Base-by-base conservation (phyloP, 108 stramenopile genomes). In the Chaetoceros tenuissimus region DNA sequence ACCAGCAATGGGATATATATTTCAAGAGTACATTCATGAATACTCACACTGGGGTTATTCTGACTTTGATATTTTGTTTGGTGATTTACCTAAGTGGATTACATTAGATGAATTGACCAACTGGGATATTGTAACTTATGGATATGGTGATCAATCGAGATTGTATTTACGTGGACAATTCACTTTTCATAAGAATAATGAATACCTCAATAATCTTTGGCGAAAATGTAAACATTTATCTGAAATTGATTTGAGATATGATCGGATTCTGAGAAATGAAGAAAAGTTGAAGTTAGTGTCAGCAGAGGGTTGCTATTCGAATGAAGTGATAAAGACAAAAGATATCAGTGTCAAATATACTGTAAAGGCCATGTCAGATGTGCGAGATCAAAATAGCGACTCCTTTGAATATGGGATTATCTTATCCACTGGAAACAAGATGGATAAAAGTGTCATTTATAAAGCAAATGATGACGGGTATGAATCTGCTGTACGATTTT, bases 11-110 rank as follows among this genome's bases (percentile, higher is more conserved):
- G 96, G 96, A 10, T 87, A 94, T 64, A 83, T 96, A 31, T 96
- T 94, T 69, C 57, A 66, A 19, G 82, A 87, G 0, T 87, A 81
- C 55, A 24, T 59, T 7, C 22, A 46, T 24, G 69, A 66, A 2
- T 96, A 96, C 57, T 55, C 88, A 1, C 96, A 96, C 51, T 96
- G 96, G 96, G 96, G 88, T 24, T 96, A 92, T 65, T 85, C 89
- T 5, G 96, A 96, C 74, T 57, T 96, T 46, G 96, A 96, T 53
- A 91, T 96, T 16, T 61, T 90, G 0, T 91, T 94, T 64, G 96
- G 96, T 2, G 94, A 96, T 57, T 73, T 96, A 57, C 51, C 75
- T 19, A 67, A 80, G 43, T 93, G 90, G 77, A 87, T 94, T 44
- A 73, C 84, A 26, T 51, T 68, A 0, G 86, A 88, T 22, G 91